Percentiles rank a stretch among this genome's conserved stretches.
phyloP scores from a whole-genome alignment of 108 stramenopile species.

The Discostella pseudostelligera region DNA sequence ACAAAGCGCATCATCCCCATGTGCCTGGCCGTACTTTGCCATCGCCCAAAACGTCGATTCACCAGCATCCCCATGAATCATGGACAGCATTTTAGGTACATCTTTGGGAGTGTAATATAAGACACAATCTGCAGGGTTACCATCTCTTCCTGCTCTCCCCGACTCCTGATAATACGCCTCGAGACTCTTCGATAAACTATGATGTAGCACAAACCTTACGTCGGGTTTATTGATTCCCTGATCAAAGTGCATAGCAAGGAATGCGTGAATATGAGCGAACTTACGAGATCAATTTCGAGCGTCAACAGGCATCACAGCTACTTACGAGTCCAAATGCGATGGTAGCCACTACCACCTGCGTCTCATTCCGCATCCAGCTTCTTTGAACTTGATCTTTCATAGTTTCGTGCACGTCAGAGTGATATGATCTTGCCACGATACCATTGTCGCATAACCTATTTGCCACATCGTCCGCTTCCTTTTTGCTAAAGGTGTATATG shows the following conservation, averaged over 20 bases:
- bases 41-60: constrained; percentile 61
- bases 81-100: constrained; percentile 62
- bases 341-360: constrained; percentile 93
- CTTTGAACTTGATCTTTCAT: constrained; percentile 67
- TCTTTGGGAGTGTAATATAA: constrained; percentile 81
- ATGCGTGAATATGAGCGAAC: not conserved
- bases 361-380: constrained; percentile 83
- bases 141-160: constrained; percentile 94
- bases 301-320: not conserved
- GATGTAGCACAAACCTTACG: constrained; percentile 85
- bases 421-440: constrained; percentile 84
- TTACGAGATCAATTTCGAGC: not conserved
- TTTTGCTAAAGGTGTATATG: constrained; percentile 86
- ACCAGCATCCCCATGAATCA: constrained; percentile 67
- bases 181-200: constrained; percentile 82
- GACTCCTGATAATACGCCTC: constrained; percentile 96
- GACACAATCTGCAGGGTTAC: constrained; percentile 81
- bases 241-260: not conserved
- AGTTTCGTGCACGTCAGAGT: constrained; percentile 53
- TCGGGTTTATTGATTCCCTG: constrained; percentile 89
- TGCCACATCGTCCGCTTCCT: constrained; percentile 87
- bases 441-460: constrained; percentile 62
- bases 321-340: constrained; percentile 92
- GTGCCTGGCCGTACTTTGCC: constrained; percentile 72
- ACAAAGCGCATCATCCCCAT: constrained; percentile 71